Percentiles rank a stretch among this genome's conserved stretches.
phyloP scores from a whole-genome alignment of 2,329 filamentous ascomycete genomes.

The Microdochium trichocladiopsis region DNA sequence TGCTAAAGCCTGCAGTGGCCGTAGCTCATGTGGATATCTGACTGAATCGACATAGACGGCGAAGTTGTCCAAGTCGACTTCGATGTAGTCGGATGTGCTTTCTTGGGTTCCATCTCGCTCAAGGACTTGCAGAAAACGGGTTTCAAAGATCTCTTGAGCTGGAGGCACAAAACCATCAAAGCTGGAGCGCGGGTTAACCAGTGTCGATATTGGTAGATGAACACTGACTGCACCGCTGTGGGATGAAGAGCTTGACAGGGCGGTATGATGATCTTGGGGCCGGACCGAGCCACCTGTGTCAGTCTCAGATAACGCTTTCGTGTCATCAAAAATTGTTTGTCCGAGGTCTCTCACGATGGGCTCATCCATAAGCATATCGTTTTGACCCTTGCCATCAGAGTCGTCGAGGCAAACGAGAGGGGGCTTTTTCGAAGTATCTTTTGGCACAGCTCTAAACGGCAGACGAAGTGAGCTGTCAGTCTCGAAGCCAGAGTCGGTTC shows the following conservation, averaged over 20 bases:
- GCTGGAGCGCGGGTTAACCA: conserved; percentile 13
- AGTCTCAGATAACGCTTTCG: too few relatives aligned
- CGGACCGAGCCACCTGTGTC: too few relatives aligned
- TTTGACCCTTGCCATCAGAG: too few relatives aligned
- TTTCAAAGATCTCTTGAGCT: conserved; percentile 16
- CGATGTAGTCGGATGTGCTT: conserved; percentile 20
- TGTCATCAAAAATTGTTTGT: too few relatives aligned
- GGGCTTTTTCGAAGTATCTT: too few relatives aligned
- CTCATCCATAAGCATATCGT: too few relatives aligned
- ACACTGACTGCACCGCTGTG: neutral
- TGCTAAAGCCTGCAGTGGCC: conserved; percentile 45
- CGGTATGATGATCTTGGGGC: neutral
- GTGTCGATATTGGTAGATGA: conserved; percentile 12
- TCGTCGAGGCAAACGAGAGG: too few relatives aligned
- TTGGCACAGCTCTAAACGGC: too few relatives aligned
- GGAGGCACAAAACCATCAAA: conserved; percentile 18
- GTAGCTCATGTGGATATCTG: conserved; percentile 39
- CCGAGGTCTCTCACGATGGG: too few relatives aligned
- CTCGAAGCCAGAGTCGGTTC: too few relatives aligned
- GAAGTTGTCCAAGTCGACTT: conserved; percentile 51
- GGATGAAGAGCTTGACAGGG: neutral
- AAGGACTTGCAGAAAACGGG: conserved; percentile 21
- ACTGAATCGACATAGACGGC: conserved; percentile 41
- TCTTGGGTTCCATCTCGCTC: conserved; percentile 7
- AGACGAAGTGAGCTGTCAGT: too few relatives aligned